Evolutionary conservation across 306 rosid genomes (phyloP).

Genomic region (peach (Prunus persica)): Prunus_persica_NCBIv2 NC_034009.1:28138501-28139000

Average conservation of each 20-base stretch:
- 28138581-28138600: not conserved
- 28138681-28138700: not conserved
- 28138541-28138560: not conserved
- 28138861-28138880: not conserved
- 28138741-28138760: not conserved
- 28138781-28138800: not conserved
- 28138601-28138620: too few species aligned
- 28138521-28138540: not conserved
- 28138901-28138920: not conserved
- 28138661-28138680: too few species aligned
- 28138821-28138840: not conserved
- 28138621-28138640: too few species aligned
- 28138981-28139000: not conserved
- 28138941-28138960: not conserved
- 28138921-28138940: not conserved
- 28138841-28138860: not conserved
- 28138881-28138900: not conserved
- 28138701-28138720: not conserved
- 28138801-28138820: not conserved
- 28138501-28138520: not conserved
- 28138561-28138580: not conserved
- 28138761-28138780: not conserved
- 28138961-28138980: not conserved
- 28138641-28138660: too few species aligned
- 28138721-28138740: not conserved